These are phyloP conservation scores for Thielaviopsis musarum DNA, from an alignment of 2,329 filamentous ascomycete genomes.

Conservation along the genomic window DNA sequence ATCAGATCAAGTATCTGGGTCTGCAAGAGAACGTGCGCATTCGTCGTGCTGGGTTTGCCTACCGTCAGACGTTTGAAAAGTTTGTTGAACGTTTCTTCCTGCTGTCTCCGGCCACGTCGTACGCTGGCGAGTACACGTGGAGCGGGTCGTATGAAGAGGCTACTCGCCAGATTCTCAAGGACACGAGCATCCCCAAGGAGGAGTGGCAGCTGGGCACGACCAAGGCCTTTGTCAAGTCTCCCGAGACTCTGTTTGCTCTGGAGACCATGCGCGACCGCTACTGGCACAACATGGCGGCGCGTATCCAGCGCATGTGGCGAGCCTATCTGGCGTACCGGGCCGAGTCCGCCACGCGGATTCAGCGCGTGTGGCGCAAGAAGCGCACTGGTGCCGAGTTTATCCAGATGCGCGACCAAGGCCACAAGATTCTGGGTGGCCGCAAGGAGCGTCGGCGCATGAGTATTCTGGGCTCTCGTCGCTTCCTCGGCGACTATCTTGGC, in stretches of 20 bases:
- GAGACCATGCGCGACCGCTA: constrained; percentile 97
- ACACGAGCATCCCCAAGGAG: constrained; percentile 85
- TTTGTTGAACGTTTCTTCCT: constrained; percentile 97
- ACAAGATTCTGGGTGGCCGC: constrained; percentile 60
- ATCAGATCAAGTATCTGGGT: constrained; percentile 98
- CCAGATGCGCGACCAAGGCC: constrained; percentile 73
- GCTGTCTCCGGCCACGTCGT: constrained; percentile 82
- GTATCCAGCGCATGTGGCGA: constrained; percentile 93
- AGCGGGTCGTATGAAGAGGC: constrained; percentile 74
- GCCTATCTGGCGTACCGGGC: constrained; percentile 86
- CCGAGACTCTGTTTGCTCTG: constrained; percentile 87
- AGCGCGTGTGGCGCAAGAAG: constrained; percentile 89
- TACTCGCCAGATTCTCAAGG: constrained; percentile 82
- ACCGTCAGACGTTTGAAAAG: constrained; percentile 92
- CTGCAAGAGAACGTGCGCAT: constrained; percentile 99
- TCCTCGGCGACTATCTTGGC: constrained; percentile 88
- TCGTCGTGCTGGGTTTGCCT: constrained; percentile 87
- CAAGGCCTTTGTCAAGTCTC: constrained; percentile 96
- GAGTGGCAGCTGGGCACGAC: constrained; percentile 96
- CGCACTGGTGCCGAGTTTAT: constrained; percentile 80
- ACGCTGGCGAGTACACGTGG: constrained; percentile 96
- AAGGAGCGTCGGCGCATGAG: constrained; percentile 89
- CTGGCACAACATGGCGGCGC: constrained; percentile 98
- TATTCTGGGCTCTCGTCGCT: constrained; percentile 77
- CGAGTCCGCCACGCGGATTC: constrained; percentile 85